Percentiles rank a stretch among this genome's conserved stretches.
These are phyloP conservation scores for Trichosporon asahii DNA, from an alignment of 1,284 basidiomycete species.

Conservation along the genomic window DNA sequence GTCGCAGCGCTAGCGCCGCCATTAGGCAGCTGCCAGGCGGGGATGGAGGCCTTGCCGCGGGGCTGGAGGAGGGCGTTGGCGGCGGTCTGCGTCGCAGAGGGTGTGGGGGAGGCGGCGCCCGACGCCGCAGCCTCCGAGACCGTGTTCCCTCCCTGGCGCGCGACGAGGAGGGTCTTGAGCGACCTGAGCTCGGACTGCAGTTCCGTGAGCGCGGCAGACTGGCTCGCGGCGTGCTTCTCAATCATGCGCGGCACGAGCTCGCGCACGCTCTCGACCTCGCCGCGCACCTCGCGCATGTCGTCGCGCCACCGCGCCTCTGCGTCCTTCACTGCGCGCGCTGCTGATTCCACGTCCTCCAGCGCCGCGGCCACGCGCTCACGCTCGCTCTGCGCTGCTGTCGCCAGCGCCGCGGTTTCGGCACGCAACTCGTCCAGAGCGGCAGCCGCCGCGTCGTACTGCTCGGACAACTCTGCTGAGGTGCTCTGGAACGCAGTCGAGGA, in stretches of 20 bases:
- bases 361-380: slow-evolving; percentile 71
- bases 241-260: slow-evolving; percentile 95
- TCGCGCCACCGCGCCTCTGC: slow-evolving; percentile 73
- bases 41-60: slow-evolving; percentile 64
- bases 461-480: slow-evolving; percentile 76
- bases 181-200: slow-evolving; percentile 94
- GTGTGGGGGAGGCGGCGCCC: slow-evolving; percentile 14
- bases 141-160: slow-evolving; percentile 56
- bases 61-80: slow-evolving; percentile 45
- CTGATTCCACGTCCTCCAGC: slow-evolving; percentile 73
- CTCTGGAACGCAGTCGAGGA: slow-evolving; percentile 82
- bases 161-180: slow-evolving; percentile 85
- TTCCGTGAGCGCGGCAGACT: slow-evolving; percentile 60
- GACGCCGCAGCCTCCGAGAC: slow-evolving; percentile 54
- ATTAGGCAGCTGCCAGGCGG: slow-evolving; percentile 75
- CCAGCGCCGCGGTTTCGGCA: slow-evolving; percentile 66
- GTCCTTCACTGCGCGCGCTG: slow-evolving; percentile 36
- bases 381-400: slow-evolving; percentile 79
- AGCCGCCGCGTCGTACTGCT: slow-evolving; percentile 92
- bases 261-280: slow-evolving; percentile 71
- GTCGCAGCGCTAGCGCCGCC: slow-evolving; percentile 19
- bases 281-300: slow-evolving; percentile 86
- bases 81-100: slow-evolving; percentile 33
- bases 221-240: slow-evolving; percentile 82
- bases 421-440: slow-evolving; percentile 60